Percentiles rank a stretch among this genome's conserved stretches.
Conservation (phyloP, 306 rosid species). For the Leucaena leucocephala region DNA sequence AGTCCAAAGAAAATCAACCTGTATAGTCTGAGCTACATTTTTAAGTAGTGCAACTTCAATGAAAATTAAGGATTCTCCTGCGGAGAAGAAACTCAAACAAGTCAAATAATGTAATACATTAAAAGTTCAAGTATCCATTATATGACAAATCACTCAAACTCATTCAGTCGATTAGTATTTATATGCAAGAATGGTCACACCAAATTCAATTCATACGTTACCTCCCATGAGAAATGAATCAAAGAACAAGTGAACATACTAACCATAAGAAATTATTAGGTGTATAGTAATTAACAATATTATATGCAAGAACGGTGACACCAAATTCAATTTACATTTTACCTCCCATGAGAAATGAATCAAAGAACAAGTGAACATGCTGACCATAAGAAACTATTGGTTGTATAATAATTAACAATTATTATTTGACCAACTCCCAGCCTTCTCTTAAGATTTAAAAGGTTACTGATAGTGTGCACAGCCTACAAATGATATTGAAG, state of each 20-base stretch:
- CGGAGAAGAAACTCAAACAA: neutral
- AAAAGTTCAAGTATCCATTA: neutral
- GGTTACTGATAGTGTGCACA: conserved; percentile 96
- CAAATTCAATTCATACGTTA: too few species aligned
- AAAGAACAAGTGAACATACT: too few species aligned
- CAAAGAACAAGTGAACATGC: neutral
- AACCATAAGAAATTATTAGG: too few species aligned
- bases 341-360: too few species aligned
- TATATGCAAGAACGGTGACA: too few species aligned
- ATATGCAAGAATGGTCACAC: too few species aligned
- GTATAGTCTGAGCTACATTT: conserved; percentile 57
- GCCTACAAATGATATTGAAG: conserved; percentile 61
- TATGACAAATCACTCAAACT: neutral
- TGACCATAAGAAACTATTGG: conserved; percentile 18
- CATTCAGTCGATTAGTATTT: too few species aligned
- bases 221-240: too few species aligned
- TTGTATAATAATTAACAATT: conserved; percentile 21
- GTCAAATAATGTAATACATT: neutral
- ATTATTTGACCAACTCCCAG: conserved; percentile 56
- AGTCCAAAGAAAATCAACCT: conserved; percentile 45
- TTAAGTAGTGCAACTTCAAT: conserved; percentile 74
- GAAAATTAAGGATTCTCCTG: conserved; percentile 68
- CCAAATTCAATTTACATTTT: too few species aligned
- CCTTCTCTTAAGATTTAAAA: conserved; percentile 97
- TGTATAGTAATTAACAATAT: too few species aligned